A percentile compares a stretch with the other conserved stretches of the same genome.
Evolutionary conservation across 1,284 basidiomycete species (phyloP).

Genomic region (Pseudozyma thailandica): DNA sequence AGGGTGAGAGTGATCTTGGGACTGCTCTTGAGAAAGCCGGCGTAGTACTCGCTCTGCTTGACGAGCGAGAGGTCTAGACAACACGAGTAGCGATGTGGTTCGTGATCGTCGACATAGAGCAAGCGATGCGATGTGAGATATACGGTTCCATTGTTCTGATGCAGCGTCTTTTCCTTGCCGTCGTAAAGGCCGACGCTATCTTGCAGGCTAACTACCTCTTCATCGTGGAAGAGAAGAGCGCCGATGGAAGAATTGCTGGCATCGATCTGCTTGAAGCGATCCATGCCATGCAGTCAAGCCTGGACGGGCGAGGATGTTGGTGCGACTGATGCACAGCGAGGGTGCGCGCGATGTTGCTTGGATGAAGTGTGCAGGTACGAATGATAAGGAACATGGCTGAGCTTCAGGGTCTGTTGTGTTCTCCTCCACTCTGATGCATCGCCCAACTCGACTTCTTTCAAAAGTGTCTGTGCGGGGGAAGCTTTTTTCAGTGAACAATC

Average conservation of each 20-base stretch:
- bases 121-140: conserved; percentile 86
- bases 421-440: conserved; percentile 6
- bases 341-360: not conserved
- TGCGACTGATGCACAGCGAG: not conserved
- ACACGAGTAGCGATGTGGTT: conserved; percentile 68
- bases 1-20: conserved; percentile 83
- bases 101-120: conserved; percentile 80
- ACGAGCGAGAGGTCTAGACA: conserved; percentile 75
- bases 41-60: conserved; percentile 85
- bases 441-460: not conserved
- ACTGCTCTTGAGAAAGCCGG: conserved; percentile 88
- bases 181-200: conserved; percentile 64
- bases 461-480: conserved; percentile 12
- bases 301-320: not conserved
- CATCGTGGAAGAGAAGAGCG: conserved; percentile 52
- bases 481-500: not conserved
- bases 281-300: conserved; percentile 40
- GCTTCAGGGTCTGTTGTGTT: conserved; percentile 9
- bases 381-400: not conserved
- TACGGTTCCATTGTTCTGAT: conserved; percentile 78
- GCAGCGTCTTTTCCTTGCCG: conserved; percentile 79
- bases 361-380: not conserved
- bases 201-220: conserved; percentile 60
- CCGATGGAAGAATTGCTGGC: conserved; percentile 58
- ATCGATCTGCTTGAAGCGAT: conserved; percentile 59